Conservation (phyloP, 108 stramenopile species). For the Cyclotella choctawhatcheeana region DNA sequence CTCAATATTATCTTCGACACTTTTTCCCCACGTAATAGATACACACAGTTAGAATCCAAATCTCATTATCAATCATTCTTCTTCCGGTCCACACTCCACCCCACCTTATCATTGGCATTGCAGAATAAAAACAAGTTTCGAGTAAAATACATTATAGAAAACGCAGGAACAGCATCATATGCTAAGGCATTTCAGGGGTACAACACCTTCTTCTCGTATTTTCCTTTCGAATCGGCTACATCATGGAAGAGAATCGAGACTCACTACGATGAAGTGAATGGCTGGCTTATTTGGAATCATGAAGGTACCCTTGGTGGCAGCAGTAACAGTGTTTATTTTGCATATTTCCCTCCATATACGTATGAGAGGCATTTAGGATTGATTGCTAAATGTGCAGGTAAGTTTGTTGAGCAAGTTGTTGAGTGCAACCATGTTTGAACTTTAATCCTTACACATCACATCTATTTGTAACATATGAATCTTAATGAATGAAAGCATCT, state of each 20-base stretch:
- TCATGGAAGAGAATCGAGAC: slow-evolving; percentile 66
- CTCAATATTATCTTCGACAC: too few species aligned
- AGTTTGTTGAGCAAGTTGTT: too few species aligned
- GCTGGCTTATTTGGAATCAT: slow-evolving; percentile 68
- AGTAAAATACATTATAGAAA: slow-evolving; percentile 69
- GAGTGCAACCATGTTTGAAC: too few species aligned
- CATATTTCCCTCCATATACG: slow-evolving; percentile 78
- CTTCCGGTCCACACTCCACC: slow-evolving; percentile 50
- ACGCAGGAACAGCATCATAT: slow-evolving; percentile 67
- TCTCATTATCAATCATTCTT: slow-evolving; percentile 71
- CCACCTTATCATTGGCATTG: slow-evolving; percentile 4
- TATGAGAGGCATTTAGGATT: slow-evolving; percentile 74
- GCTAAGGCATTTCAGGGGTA: slow-evolving; percentile 67
- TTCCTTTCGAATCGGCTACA: slow-evolving; percentile 52
- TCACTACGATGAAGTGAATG: slow-evolving; percentile 51
- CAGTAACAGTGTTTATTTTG: slow-evolving; percentile 54
- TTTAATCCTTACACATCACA: too few species aligned
- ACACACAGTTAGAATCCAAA: slow-evolving; percentile 70
- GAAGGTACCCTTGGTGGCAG: slow-evolving; percentile 23
- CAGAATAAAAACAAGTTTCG: slow-evolving; percentile 37
- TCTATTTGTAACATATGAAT: too few species aligned
- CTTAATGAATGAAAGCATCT: neutral
- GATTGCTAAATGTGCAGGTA: slow-evolving; percentile 53
- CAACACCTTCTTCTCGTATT: slow-evolving; percentile 59
- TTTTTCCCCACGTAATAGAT: too few species aligned